Conservation (phyloP, 2,329 filamentous ascomycete species). For the Chrysosporium queenslandicum region DNA sequence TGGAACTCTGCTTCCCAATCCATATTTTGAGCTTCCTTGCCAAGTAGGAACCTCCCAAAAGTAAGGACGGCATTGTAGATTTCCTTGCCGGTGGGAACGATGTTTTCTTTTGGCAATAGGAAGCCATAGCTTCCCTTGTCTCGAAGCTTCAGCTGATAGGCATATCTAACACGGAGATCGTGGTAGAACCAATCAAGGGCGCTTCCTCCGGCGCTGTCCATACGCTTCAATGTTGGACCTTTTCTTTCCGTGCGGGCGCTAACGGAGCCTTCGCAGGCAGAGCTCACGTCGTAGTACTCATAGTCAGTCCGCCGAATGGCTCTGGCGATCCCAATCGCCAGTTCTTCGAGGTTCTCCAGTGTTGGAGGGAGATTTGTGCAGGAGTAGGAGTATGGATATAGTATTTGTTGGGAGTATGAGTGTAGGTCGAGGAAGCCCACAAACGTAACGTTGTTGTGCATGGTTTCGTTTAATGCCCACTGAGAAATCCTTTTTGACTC, state of each 20-base stretch:
- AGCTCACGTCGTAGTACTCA: conserved; percentile 64
- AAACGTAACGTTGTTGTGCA: conserved; percentile 60
- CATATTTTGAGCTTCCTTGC: conserved; percentile 1
- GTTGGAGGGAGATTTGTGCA: conserved; percentile 71
- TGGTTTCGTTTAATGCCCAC: conserved; percentile 73
- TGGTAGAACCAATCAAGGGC: conserved; percentile 95
- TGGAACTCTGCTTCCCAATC: conserved; percentile 15
- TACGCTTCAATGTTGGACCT: conserved; percentile 39
- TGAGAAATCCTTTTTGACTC: conserved; percentile 66
- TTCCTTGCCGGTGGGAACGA: conserved; percentile 82
- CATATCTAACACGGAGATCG: conserved; percentile 67
- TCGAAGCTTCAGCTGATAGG: conserved; percentile 85
- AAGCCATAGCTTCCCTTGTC: conserved; percentile 95
- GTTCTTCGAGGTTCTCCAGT: conserved; percentile 81
- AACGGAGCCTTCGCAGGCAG: conserved; percentile 72
- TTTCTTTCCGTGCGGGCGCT: conserved; percentile 21
- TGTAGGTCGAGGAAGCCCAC: conserved; percentile 85
- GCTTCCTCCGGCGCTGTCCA: conserved; percentile 71
- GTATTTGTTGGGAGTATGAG: conserved; percentile 87
- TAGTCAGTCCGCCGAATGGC: conserved; percentile 72
- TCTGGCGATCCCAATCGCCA: conserved; percentile 79
- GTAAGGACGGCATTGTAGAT: conserved; percentile 73
- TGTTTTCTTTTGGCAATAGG: conserved; percentile 73
- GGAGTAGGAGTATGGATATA: conserved; percentile 85
- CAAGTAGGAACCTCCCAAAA: conserved; percentile 57